A percentile compares a stretch with the other conserved stretches of the same genome.
Conservation (phyloP, 805 yeast genomes). For the Monosporozyma yasuniensis region DNA sequence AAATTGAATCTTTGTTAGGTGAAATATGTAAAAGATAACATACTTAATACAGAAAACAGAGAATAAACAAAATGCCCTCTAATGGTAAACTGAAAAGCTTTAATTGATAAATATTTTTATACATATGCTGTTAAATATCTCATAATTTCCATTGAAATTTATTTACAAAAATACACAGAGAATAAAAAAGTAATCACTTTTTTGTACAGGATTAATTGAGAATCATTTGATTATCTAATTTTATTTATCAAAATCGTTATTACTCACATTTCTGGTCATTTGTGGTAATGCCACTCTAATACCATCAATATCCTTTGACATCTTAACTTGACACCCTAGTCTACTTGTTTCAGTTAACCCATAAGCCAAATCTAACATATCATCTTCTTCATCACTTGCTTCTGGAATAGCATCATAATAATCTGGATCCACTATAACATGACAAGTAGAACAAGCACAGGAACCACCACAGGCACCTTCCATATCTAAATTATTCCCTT, state of each 20-base stretch:
- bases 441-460: constrained; percentile 98
- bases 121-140: too few relatives aligned
- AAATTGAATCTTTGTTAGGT: too few relatives aligned
- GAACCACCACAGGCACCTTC: constrained; percentile 99
- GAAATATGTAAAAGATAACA: too few relatives aligned
- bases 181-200: background rate
- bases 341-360: constrained; percentile 96
- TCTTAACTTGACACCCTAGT: constrained; percentile 85
- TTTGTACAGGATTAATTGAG: too few relatives aligned
- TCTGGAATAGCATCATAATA: constrained; percentile 86
- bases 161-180: too few relatives aligned
- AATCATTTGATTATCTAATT: too few relatives aligned
- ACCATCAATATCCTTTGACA: constrained; percentile 89
- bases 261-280: constrained; percentile 88
- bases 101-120: too few relatives aligned
- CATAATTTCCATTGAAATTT: too few relatives aligned
- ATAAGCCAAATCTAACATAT: constrained; percentile 95
- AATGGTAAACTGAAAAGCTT: too few relatives aligned
- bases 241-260: constrained; percentile 49
- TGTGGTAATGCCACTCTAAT: constrained; percentile 92
- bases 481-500: constrained; percentile 87
- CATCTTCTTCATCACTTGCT: constrained; percentile 96
- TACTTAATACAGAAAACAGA: too few relatives aligned
- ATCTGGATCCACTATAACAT: constrained; percentile 91
- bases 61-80: too few relatives aligned